Evolutionary conservation across 106 monocot genomes (phyloP).

Genomic region (Hemerocallis citrina): DNA sequence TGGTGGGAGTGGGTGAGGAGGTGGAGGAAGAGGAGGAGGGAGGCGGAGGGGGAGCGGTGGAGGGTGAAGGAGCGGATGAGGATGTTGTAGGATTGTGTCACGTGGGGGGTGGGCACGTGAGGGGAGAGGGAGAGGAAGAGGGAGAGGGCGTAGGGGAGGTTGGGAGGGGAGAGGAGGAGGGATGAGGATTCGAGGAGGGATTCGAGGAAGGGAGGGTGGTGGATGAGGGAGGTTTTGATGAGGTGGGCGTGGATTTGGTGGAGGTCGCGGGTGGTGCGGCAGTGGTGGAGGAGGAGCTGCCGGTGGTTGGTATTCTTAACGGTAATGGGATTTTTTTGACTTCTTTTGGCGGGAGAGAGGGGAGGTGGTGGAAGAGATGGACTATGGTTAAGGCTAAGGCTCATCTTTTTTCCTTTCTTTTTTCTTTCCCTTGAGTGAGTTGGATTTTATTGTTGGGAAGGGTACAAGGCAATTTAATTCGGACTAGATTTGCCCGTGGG

Average conservation of each 20-base stretch:
- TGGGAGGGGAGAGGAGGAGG: slow-evolving; percentile 28
- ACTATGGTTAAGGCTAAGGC: too few species aligned
- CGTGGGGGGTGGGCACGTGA: slow-evolving; percentile 11
- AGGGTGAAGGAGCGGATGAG: slow-evolving; percentile 45
- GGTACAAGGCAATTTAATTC: too few species aligned
- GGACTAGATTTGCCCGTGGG: too few species aligned
- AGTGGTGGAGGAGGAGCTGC: slow-evolving; percentile 24
- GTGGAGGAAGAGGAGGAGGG: slow-evolving; percentile 19
- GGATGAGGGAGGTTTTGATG: slow-evolving; percentile 35
- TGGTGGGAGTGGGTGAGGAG: slow-evolving; percentile 24
- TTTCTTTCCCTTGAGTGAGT: too few species aligned
- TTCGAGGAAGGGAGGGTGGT: slow-evolving; percentile 16
- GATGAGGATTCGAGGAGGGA: slow-evolving; percentile 49
- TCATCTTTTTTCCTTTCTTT: too few species aligned
- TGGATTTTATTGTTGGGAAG: too few species aligned
- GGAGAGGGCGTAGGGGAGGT: slow-evolving; percentile 40
- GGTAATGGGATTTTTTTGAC: too few species aligned
- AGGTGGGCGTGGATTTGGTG: slow-evolving; percentile 48
- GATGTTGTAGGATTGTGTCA: slow-evolving; percentile 37
- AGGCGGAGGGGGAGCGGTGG: slow-evolving; percentile 4
- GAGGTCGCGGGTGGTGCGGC: slow-evolving; percentile 33
- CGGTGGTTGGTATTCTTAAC: slow-evolving; percentile 21
- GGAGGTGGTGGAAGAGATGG: too few species aligned
- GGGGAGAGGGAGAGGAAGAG: slow-evolving; percentile 18
- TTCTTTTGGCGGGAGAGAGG: too few species aligned